Percentiles rank a stretch among this genome's conserved stretches.
Evolutionary conservation across 2,329 filamentous ascomycete genomes (phyloP).

Genomic region (Alternaria hordeiaustralica): DNA sequence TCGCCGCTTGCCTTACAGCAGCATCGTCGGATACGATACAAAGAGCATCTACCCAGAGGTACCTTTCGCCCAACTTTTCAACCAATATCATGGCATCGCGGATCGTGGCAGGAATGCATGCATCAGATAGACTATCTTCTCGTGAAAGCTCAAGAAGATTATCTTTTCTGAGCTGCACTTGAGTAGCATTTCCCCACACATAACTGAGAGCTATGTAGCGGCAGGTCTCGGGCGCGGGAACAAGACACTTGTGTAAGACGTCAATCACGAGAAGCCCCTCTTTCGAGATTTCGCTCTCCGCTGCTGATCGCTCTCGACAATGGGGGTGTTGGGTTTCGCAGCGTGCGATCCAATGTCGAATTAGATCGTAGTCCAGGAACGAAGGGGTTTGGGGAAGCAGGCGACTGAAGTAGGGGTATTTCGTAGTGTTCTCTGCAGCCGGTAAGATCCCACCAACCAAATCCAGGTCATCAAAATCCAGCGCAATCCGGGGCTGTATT

Average conservation of each 20-base stretch:
- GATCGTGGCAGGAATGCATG: too few relatives aligned
- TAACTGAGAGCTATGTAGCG: background rate
- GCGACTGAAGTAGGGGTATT: too few relatives aligned
- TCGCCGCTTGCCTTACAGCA: background rate
- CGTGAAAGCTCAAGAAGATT: background rate
- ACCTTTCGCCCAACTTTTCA: background rate
- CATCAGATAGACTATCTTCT: too few relatives aligned
- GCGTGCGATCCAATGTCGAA: background rate
- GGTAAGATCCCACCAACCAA: too few relatives aligned
- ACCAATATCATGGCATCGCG: background rate
- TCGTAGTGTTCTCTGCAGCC: too few relatives aligned
- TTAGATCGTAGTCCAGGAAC: too few relatives aligned
- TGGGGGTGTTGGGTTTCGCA: accelerated
- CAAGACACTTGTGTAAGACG: background rate
- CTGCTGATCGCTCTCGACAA: background rate
- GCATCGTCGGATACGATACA: background rate
- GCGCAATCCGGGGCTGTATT: too few relatives aligned
- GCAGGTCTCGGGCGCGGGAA: background rate
- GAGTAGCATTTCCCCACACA: background rate
- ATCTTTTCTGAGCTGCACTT: background rate
- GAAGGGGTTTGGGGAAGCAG: too few relatives aligned
- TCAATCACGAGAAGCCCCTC: background rate
- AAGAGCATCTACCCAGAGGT: background rate
- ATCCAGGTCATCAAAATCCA: too few relatives aligned
- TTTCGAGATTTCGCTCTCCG: too few relatives aligned